Conservation (phyloP, 495 filamentous ascomycete species). For the Penicillium nucicola region DNA sequence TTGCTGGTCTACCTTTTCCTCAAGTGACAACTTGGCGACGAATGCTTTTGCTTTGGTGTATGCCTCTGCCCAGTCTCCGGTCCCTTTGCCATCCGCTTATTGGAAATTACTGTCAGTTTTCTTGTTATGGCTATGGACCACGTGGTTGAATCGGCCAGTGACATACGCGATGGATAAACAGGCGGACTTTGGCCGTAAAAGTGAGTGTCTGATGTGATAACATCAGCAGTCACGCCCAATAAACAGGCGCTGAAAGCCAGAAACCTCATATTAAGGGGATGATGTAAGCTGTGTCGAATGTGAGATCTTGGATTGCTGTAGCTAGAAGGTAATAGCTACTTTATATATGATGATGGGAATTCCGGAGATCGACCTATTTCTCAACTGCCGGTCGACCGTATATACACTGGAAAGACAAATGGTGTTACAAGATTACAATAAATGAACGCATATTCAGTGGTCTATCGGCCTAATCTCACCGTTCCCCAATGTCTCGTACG, state of each 20-base stretch:
- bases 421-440: too few relatives aligned
- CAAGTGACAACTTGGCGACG: conserved; percentile 55
- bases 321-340: neutral
- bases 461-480: too few relatives aligned
- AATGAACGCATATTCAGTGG: too few relatives aligned
- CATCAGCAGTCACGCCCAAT: neutral
- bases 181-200: conserved; percentile 58
- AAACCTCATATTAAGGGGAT: neutral
- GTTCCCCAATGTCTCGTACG: too few relatives aligned
- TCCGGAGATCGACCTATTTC: too few relatives aligned
- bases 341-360: neutral
- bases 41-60: conserved; percentile 47
- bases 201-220: conserved; percentile 19
- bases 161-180: conserved; percentile 52
- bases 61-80: conserved; percentile 45
- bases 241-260: neutral
- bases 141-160: neutral
- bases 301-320: neutral
- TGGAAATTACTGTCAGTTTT: neutral
- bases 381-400: too few relatives aligned
- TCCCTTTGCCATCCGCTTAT: conserved; percentile 14
- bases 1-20: conserved; percentile 44
- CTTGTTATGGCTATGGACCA: neutral
- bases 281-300: neutral
- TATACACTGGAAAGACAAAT: too few relatives aligned